Evolutionary conservation across 345 rosid species (phyloP).

Genomic region (Sisymbrium altissimum): DNA sequence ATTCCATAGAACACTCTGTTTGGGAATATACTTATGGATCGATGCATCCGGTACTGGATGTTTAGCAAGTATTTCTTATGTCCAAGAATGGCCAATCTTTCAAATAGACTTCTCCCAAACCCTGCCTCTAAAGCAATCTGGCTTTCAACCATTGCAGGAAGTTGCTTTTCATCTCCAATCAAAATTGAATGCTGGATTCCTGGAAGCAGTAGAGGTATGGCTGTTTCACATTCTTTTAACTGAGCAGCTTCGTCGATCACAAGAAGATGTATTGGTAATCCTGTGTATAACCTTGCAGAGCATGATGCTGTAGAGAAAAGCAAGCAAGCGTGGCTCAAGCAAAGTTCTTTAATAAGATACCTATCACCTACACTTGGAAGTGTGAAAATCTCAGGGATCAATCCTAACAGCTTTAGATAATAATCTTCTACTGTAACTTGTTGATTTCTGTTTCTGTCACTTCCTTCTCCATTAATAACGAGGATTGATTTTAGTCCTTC

Average conservation of each 20-base stretch:
- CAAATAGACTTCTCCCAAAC: conserved; percentile 66
- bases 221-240: conserved; percentile 49
- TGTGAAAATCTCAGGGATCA: conserved; percentile 6
- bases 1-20: conserved; percentile 44
- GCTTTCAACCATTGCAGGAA: conserved; percentile 49
- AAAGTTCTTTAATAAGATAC: conserved; percentile 21
- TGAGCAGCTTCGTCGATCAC: conserved; percentile 57
- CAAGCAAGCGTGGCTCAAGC: conserved; percentile 36
- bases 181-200: conserved; percentile 43
- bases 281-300: conserved; percentile 32
- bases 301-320: conserved; percentile 48
- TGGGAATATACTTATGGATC: conserved; percentile 54
- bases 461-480: neutral
- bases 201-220: conserved; percentile 42
- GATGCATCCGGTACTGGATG: conserved; percentile 75
- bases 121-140: conserved; percentile 44
- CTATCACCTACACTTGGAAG: conserved; percentile 5
- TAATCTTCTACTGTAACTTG: neutral
- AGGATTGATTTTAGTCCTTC: conserved; percentile 2
- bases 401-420: conserved; percentile 14
- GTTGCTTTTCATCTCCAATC: conserved; percentile 45
- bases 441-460: neutral
- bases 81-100: conserved; percentile 47
- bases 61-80: conserved; percentile 48
- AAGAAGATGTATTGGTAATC: conserved; percentile 31